A percentile compares a stretch with the other conserved stretches of the same genome.
These are phyloP conservation scores for Periconia digitata DNA, from an alignment of 2,329 filamentous ascomycete genomes.

Conservation along the genomic window DNA sequence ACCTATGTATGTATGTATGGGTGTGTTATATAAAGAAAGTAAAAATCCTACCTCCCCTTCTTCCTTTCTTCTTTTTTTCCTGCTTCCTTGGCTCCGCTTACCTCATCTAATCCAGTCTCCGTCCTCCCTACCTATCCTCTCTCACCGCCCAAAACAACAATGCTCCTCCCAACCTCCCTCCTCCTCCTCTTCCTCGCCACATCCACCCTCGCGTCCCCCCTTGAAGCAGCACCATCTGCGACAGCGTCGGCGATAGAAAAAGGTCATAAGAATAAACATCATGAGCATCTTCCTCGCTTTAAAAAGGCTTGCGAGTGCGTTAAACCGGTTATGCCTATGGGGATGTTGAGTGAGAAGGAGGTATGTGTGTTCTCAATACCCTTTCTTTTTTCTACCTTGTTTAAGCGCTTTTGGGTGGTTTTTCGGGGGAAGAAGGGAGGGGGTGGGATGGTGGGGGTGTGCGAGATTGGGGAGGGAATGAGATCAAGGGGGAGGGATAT, in stretches of 20 bases:
- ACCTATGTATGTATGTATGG: too few relatives aligned
- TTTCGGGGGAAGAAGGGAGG: background rate
- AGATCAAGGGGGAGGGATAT: background rate
- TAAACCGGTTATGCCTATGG: constrained; percentile 27
- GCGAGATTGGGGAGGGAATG: background rate
- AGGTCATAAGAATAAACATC: constrained; percentile 21
- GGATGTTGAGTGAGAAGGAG: constrained; percentile 25
- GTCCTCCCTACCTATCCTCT: too few relatives aligned
- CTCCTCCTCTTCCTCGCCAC: constrained; percentile 19
- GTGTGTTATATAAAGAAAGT: too few relatives aligned
- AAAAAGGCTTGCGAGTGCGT: constrained; percentile 24
- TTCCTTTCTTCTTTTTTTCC: too few relatives aligned
- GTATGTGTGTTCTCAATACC: constrained; percentile 11
- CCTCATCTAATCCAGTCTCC: too few relatives aligned
- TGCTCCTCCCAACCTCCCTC: constrained; percentile 22
- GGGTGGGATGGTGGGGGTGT: background rate
- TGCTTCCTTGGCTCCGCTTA: background rate
- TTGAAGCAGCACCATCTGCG: too few relatives aligned
- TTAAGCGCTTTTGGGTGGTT: background rate
- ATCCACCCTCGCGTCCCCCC: constrained; percentile 9
- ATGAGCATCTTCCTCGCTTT: constrained; percentile 31
- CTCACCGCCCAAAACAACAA: constrained; percentile 8
- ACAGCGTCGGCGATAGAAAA: constrained; percentile 4
- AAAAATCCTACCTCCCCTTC: too few relatives aligned
- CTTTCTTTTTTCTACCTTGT: background rate